Base-by-base conservation (phyloP, 331 rosid genomes). In the Saraca asoca region DNA sequence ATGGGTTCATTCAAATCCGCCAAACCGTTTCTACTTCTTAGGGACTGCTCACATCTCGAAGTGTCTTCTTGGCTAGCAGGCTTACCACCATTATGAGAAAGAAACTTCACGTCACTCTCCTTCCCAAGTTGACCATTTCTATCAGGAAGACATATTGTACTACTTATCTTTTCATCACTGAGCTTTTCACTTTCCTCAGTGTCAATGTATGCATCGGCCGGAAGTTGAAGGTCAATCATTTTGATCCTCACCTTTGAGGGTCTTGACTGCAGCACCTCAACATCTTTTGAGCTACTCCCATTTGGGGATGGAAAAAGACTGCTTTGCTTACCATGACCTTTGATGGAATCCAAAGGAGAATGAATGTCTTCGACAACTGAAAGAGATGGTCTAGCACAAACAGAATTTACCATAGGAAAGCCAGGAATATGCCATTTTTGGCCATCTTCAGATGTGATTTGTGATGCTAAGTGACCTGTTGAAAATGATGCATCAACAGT, bases 181-280 rank as follows among this genome's bases (percentile, higher is more conserved):
- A 79, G 70, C 67, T 79, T 82, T 62, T 93, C 97, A 74, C 91
- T 88, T 87, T 90, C 98, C 18, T 90, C 97, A 0, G 88, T 64
- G 75, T 93, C 96, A 11, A 85, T 65, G 60, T 87, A 81, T 72
- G 74, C 96, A 52, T 90, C 90, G 17, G 98, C 97, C 43, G 96
- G 98, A 69, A 87, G 97, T 18, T 85, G 93, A 70, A 89, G 98
- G 81, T 90, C 98, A 79, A 93, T 82, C 74, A 72, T 82, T 83
- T 75, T 90, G 57, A 84, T 87, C 78, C 95, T 81, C 42, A 71
- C 85, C 78, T 93, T 87, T 16, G 88, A 74, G 52, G 97, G 96
- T 74, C 97, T 81, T 2, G 85, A 85, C 72, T 81, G 96, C 56
- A 79, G 81, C 72, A 87, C 81, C 81, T 82, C 96, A 58, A 81